Evolutionary conservation across 2,329 filamentous ascomycete genomes (phyloP).

Genomic region (Knufia petricola): DNA sequence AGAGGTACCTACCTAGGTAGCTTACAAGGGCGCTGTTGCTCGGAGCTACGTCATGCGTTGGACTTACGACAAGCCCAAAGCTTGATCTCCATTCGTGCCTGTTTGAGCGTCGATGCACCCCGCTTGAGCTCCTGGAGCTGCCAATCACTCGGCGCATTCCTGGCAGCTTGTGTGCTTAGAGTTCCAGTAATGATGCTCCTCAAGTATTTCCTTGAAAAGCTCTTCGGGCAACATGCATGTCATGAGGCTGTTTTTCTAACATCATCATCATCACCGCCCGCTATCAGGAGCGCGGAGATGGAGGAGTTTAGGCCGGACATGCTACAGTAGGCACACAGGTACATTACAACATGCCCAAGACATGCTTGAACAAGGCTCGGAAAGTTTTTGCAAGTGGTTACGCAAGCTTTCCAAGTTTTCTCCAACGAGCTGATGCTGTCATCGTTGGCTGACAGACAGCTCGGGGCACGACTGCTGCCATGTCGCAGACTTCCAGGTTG

Average conservation of each 20-base stretch:
- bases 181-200: background rate
- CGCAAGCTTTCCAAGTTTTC: no score
- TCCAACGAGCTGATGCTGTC: constrained; percentile 2
- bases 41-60: constrained; percentile 2
- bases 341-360: no score
- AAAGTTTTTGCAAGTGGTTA: no score
- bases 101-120: background rate
- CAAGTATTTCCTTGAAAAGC: background rate
- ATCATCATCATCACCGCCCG: background rate
- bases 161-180: background rate
- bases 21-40: background rate
- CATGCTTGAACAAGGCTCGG: no score
- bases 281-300: background rate
- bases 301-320: no score
- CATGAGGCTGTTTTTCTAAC: background rate
- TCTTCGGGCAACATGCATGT: background rate
- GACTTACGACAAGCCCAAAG: background rate
- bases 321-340: no score
- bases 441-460: constrained; percentile 3
- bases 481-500: constrained; percentile 2
- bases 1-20: no score
- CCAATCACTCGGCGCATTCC: background rate
- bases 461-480: background rate
- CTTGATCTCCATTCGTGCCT: background rate
- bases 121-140: background rate